phyloP scores from a whole-genome alignment of 305 asterid genomes.

The Withania somnifera region DNA sequence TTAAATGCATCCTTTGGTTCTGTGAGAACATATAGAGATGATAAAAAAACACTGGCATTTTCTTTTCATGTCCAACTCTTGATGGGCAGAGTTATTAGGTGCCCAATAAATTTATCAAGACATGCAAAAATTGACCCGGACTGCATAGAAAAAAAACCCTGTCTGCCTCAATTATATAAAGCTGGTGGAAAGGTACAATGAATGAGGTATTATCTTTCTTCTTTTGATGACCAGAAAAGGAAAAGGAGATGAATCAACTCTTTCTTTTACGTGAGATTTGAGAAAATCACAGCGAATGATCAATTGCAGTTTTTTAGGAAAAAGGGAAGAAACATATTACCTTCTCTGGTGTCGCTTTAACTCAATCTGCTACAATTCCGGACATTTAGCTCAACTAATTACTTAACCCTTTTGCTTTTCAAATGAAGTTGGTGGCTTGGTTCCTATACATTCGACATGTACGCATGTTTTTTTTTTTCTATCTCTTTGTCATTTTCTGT shows the following conservation, averaged over 20 bases:
- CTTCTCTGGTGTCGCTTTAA: neutral
- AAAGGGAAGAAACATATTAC: neutral
- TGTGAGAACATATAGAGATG: neutral
- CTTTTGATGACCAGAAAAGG: neutral
- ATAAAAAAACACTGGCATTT: neutral
- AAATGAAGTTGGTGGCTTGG: neutral
- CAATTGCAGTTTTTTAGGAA: neutral
- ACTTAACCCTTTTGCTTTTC: neutral
- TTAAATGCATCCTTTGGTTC: neutral
- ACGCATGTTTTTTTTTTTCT: neutral
- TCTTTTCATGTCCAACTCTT: neutral
- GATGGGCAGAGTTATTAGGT: too few species aligned
- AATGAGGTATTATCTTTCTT: neutral
- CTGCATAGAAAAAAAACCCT: neutral
- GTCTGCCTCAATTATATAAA: neutral
- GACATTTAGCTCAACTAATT: neutral
- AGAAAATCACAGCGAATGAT: neutral
- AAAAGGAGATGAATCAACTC: neutral
- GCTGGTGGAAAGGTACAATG: neutral
- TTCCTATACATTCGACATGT: neutral
- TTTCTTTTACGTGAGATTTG: neutral
- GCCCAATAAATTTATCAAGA: neutral
- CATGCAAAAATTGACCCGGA: neutral
- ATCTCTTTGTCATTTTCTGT: neutral
- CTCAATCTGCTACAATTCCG: neutral